Conservation (phyloP, 306 rosid species). For the Crataegus laevigata region DNA sequence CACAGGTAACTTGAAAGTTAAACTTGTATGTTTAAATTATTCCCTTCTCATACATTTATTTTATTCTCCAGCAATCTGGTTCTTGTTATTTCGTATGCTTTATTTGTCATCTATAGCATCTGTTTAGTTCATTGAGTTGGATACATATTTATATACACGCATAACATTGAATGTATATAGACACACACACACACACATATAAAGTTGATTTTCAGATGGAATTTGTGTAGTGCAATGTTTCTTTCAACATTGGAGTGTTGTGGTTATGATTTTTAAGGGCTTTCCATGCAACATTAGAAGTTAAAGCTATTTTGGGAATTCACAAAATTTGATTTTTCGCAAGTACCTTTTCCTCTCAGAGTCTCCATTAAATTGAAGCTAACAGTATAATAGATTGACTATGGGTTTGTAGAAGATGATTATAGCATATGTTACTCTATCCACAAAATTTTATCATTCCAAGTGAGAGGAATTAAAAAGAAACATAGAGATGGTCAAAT, state of each 20-base stretch:
- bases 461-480: not conserved
- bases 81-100: not conserved
- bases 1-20: constrained; percentile 57
- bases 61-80: not conserved
- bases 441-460: not conserved
- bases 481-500: not conserved
- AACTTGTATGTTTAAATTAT: constrained; percentile 6
- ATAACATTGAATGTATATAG: not conserved
- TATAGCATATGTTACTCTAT: not conserved
- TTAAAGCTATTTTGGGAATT: not conserved
- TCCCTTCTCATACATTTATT: not conserved
- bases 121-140: not conserved
- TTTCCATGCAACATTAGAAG: not conserved
- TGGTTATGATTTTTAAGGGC: not conserved
- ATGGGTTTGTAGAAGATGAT: not conserved
- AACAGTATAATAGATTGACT: not conserved
- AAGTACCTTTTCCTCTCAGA: not conserved
- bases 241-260: not conserved
- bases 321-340: not conserved
- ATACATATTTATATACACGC: not conserved
- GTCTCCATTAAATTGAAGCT: not conserved
- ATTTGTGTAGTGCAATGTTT: not conserved
- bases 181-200: not conserved
- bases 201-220: not conserved
- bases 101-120: not conserved